These are phyloP conservation scores for Blepharisma japonicum DNA, from an alignment of 73 alveolate genomes.

Conservation along the genomic window DNA sequence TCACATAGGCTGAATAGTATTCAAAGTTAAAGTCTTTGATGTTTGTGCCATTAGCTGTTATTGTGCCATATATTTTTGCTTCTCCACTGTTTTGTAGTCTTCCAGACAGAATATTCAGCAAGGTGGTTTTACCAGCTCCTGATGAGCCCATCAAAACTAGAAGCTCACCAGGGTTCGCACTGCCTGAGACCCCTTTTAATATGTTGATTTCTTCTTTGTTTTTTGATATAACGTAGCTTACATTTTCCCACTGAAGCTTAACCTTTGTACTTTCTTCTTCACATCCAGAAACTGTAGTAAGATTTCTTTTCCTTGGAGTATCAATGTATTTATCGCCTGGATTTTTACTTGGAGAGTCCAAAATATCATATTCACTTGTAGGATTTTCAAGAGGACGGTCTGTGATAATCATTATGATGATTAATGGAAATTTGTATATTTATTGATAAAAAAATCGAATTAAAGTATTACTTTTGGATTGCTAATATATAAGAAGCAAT, in stretches of 20 bases:
- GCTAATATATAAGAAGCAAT: too few relatives aligned
- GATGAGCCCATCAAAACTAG: constrained; percentile 48
- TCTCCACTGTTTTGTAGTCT: constrained; percentile 2
- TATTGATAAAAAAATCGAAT: too few relatives aligned
- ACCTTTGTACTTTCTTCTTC: not conserved
- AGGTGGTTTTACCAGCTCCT: constrained; percentile 53
- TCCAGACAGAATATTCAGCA: constrained; percentile 33
- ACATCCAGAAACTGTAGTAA: too few relatives aligned
- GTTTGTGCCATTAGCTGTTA: not conserved
- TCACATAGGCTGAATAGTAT: constrained; percentile 30
- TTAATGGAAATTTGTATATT: too few relatives aligned
- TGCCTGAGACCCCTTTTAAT: constrained; percentile 25
- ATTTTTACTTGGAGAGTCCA: too few relatives aligned
- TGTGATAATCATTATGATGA: too few relatives aligned
- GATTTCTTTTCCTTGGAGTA: too few relatives aligned
- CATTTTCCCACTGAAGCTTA: not conserved
- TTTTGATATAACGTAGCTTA: not conserved
- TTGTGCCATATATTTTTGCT: not conserved
- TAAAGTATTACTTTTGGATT: too few relatives aligned
- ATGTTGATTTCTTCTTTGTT: not conserved
- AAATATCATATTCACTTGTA: too few relatives aligned
- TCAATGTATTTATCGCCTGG: too few relatives aligned
- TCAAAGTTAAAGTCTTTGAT: constrained; percentile 1
- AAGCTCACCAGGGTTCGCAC: constrained; percentile 40
- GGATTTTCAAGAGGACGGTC: too few relatives aligned